Base-by-base conservation (phyloP, 176 grass and related monocot species). In the Tuctoria greenei region DNA sequence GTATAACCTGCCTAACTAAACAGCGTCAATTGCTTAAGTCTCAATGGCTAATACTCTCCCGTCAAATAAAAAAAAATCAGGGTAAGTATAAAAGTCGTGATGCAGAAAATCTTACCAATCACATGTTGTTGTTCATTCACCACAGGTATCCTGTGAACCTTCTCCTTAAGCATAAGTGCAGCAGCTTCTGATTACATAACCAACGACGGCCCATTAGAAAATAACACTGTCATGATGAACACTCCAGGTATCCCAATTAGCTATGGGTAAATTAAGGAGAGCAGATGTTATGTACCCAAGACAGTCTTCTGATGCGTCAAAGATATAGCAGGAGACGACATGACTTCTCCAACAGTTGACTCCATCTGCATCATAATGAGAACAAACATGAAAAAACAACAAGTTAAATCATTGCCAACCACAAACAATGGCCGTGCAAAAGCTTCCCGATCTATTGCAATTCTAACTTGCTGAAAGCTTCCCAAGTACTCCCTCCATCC, bases 311-410 rank as follows among this genome's bases (percentile, higher is more conserved):
- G 69, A 47, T 46, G 81, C 4, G 88, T 55, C 39, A 97, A 59
- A 34, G 90, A 91, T 61, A 93, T 89, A 18, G 93, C 83, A 78
- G 93, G 88, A 14, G 93, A 87, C 2, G 88, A 91, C 93, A 97
- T 97, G 61, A 97, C 70, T 79, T 93, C 88, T 8, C 66, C 75
- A 66, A 93, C 83, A 17, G 69, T 93, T 10, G 93, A 91, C 41
- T 87, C 88, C 69, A 87, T 44, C 93, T 93, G 56, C 79, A n/a
- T n/a, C n/a, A n/a, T n/a, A n/a, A n/a, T n/a, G n/a, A n/a, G n/a
- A n/a, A n/a, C n/a, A n/a, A n/a, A n/a, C 66, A 66, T 16, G 21
- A 41, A 15, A 46, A 46, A 10, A 9, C 8, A 43, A 46, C 44
- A 46, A 46, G 6, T 63, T 56, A 24, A 61, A 66, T n/a, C 6